phyloP scores from a whole-genome alignment of 257 asterid genomes.

The Lantana camara region DNA sequence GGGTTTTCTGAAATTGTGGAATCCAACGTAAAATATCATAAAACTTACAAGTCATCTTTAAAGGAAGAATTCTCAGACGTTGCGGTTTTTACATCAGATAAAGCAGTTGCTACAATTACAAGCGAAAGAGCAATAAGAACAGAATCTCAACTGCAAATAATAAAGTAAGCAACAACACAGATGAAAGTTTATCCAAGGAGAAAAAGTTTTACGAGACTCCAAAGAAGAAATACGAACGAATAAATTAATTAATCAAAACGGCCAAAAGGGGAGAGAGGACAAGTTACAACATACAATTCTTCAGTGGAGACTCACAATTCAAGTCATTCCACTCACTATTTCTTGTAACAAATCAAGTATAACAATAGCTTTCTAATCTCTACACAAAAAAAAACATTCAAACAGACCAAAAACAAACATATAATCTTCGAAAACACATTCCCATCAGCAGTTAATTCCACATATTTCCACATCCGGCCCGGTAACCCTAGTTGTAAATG shows the following conservation, averaged over 20 bases:
- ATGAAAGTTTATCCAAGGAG: too few species aligned
- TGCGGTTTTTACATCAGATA: too few species aligned
- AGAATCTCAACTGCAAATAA: too few species aligned
- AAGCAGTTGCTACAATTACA: too few species aligned
- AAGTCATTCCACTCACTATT: background rate
- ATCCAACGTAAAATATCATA: too few species aligned
- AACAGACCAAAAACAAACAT: constrained; percentile 15
- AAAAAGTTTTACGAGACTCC: background rate
- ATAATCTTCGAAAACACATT: constrained; percentile 16
- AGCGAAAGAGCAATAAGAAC: too few species aligned
- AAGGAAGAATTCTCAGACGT: too few species aligned
- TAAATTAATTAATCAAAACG: constrained; percentile 29
- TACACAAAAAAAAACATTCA: constrained; percentile 35
- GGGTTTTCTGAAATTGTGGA: too few species aligned
- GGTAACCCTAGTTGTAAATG: constrained; percentile 84
- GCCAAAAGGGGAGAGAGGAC: background rate
- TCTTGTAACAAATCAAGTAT: background rate
- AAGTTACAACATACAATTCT: constrained; percentile 25
- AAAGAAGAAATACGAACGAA: constrained; percentile 15
- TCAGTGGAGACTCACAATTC: background rate
- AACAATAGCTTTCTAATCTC: constrained; percentile 27
- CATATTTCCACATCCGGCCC: constrained; percentile 80
- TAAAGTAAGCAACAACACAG: too few species aligned
- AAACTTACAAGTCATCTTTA: too few species aligned
- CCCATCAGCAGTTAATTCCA: constrained; percentile 74